Percentiles rank a stretch among this genome's conserved stretches.
Evolutionary conservation across 1,139 yeast genomes (phyloP).

Genomic region (Scheffersomyces stambukii): DNA sequence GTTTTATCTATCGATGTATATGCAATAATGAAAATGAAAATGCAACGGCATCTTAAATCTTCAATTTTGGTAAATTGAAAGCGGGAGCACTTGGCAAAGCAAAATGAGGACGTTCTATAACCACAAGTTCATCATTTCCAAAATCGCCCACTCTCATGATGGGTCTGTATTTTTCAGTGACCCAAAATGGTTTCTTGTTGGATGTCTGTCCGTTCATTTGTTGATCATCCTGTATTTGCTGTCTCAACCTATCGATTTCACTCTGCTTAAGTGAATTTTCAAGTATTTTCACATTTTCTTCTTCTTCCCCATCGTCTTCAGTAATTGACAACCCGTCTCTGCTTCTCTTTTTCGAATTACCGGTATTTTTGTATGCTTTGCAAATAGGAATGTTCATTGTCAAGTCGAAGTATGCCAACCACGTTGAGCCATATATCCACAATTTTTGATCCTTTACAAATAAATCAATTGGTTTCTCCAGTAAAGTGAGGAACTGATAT

Average conservation of each 20-base stretch:
- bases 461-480: slow-evolving; percentile 73
- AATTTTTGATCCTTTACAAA: slow-evolving; percentile 44
- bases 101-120: slow-evolving; percentile 74
- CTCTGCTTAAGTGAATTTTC: slow-evolving; percentile 29
- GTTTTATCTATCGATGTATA: slow-evolving; percentile 2
- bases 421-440: slow-evolving; percentile 88
- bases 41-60: slow-evolving; percentile 28
- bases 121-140: slow-evolving; percentile 56
- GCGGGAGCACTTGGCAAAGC: slow-evolving; percentile 64
- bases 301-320: slow-evolving; percentile 18
- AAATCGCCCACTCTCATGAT: slow-evolving; percentile 60
- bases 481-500: slow-evolving; percentile 50
- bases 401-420: slow-evolving; percentile 76
- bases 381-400: slow-evolving; percentile 52
- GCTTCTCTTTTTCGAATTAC: slow-evolving; percentile 47
- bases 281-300: slow-evolving; percentile 30
- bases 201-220: slow-evolving; percentile 10
- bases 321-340: slow-evolving; percentile 59
- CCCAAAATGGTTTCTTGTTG: slow-evolving; percentile 56
- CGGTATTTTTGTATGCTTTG: slow-evolving; percentile 23
- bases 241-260: slow-evolving; percentile 26
- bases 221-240: slow-evolving; percentile 24
- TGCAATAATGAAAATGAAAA: slow-evolving; percentile 1
- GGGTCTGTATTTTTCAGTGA: slow-evolving; percentile 74
- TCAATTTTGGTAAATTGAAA: slow-evolving; percentile 66